Evolutionary conservation across 108 stramenopile species (phyloP).

Genomic region (Pseudonitzschia pungens): DNA sequence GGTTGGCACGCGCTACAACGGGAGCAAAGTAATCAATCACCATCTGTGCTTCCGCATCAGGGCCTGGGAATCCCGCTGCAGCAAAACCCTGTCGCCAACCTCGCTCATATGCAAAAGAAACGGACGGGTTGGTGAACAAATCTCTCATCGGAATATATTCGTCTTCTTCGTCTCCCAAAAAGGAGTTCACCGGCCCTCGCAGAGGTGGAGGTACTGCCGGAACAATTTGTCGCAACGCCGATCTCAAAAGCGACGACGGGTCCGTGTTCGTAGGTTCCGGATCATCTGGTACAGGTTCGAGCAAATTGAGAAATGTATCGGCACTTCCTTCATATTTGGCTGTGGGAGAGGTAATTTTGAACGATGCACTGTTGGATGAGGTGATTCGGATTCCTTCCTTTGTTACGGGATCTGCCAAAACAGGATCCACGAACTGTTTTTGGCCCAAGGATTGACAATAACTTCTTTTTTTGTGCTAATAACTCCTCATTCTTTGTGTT

Average conservation of each 20-base stretch:
- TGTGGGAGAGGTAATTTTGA: slow-evolving; percentile 42
- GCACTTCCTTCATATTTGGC: slow-evolving; percentile 54
- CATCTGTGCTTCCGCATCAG: slow-evolving; percentile 81
- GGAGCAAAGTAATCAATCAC: slow-evolving; percentile 82
- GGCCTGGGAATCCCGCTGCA: slow-evolving; percentile 91
- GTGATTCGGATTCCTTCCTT: slow-evolving; percentile 60
- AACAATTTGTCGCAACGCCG: slow-evolving; percentile 23
- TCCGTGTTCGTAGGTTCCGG: slow-evolving; percentile 15
- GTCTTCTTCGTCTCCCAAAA: slow-evolving; percentile 19
- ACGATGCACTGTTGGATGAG: slow-evolving; percentile 14
- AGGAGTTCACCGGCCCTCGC: slow-evolving; percentile 42
- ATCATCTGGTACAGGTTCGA: slow-evolving; percentile 49
- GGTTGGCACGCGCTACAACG: slow-evolving; percentile 30
- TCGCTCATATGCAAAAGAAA: slow-evolving; percentile 91
- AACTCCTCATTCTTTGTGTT: slow-evolving; percentile 14
- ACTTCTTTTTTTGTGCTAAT: slow-evolving; percentile 30
- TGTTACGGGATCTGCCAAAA: slow-evolving; percentile 72
- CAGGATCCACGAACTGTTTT: slow-evolving; percentile 43
- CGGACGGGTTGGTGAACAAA: slow-evolving; percentile 86
- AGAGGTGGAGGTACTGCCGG: slow-evolving; percentile 73
- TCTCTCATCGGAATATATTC: slow-evolving; percentile 55
- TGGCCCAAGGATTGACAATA: slow-evolving; percentile 33
- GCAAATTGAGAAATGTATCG: slow-evolving; percentile 62
- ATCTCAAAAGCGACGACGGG: slow-evolving; percentile 15
- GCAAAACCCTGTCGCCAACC: slow-evolving; percentile 94